Evolutionary conservation across 176 grass and related monocot species (phyloP), one percentile per base, ranked within the genome.

Genomic region (Rhynchospora tenuis): DNA sequence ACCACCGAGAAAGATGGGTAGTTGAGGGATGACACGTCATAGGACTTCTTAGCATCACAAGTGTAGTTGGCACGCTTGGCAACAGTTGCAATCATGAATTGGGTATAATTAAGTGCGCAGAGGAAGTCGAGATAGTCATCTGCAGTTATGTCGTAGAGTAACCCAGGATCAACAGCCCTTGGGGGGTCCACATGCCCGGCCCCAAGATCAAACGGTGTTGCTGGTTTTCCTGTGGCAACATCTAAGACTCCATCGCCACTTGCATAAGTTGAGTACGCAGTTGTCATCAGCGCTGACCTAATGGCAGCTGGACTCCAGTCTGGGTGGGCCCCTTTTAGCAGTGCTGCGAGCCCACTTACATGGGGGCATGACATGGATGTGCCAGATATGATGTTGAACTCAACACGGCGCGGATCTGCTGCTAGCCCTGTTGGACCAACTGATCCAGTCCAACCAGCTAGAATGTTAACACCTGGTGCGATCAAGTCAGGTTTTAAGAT

Each of bases 281-380:
- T 93, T 13, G 96, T 98, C 93, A 98, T 95, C 60, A 98, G 85
- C 12, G 96, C 96, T 2, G 93, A 98, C 0, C 93, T 86, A 84
- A 98, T 87, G 19, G 88, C 93, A 0, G 89, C 93, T 2, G 96
- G 96, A 83, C 93, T 95, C 96, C 96, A 95, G 43, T 93, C 91
- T 60, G 81, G 93, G 86, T 98, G 91, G 33, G 80, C 84, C 62
- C 84, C 86, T 28, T 86, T 90, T 44, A 98, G 87, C 80, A 98
- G 45, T 52, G 90, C 95, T 16, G 90, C 90, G 10, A 98, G 90
- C 19, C 95, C 95, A 72, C 95, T 98, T 33, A 98, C 87, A 89
- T 98, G 95, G 64, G 95, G 95, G 83, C 95, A 98, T 83, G 95
- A 98, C 95, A 98, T 98, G 83, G 95, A 98, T 13, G 95, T 98